Evolutionary conservation across 345 rosid species (phyloP).

Genomic region (Luvunga scandens): DNA sequence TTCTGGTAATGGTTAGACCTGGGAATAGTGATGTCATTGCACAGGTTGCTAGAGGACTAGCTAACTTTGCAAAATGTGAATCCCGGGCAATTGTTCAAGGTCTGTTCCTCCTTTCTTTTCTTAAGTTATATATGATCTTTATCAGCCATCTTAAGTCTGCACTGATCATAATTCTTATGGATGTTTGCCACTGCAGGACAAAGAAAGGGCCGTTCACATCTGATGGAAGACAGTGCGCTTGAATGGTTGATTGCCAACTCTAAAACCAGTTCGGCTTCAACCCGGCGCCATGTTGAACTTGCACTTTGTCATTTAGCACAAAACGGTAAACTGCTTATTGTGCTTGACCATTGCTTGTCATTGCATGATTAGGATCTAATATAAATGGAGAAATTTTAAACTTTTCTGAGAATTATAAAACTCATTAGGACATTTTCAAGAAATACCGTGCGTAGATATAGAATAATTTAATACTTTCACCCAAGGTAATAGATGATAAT

Average conservation of each 20-base stretch:
- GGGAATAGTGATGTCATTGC: slow-evolving; percentile 70
- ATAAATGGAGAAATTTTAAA: background rate
- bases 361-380: background rate
- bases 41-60: slow-evolving; percentile 94
- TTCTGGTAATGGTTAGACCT: slow-evolving; percentile 60
- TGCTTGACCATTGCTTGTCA: background rate
- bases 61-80: slow-evolving; percentile 96
- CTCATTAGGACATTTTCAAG: background rate
- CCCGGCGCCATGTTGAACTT: slow-evolving; percentile 80
- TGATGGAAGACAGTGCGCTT: slow-evolving; percentile 74
- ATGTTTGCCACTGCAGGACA: slow-evolving; percentile 48
- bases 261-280: slow-evolving; percentile 51
- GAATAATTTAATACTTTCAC: background rate
- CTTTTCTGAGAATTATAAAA: background rate
- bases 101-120: slow-evolving; percentile 21
- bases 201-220: slow-evolving; percentile 73
- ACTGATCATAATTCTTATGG: slow-evolving; percentile 1
- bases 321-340: slow-evolving; percentile 48
- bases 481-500: background rate
- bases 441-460: background rate
- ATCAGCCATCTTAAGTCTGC: background rate
- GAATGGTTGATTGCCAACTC: slow-evolving; percentile 71
- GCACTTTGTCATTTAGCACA: slow-evolving; percentile 95
- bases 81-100: slow-evolving; percentile 81
- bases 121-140: background rate